Evolutionary conservation across 805 yeast species (phyloP).

Genomic region (Candida ascalaphidarum): DNA sequence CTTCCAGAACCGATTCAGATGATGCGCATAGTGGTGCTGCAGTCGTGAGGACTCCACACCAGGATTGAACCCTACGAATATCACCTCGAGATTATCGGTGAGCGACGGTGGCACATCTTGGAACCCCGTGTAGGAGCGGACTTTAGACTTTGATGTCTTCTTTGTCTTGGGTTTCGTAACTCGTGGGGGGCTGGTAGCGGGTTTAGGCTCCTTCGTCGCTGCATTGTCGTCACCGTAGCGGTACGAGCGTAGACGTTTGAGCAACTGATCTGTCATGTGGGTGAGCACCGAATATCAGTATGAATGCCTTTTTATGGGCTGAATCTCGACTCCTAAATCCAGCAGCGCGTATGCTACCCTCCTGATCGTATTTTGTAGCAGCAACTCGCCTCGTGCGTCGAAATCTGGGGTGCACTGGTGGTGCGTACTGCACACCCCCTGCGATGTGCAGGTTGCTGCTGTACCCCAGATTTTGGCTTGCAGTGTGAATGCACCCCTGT

Average conservation of each 20-base stretch:
- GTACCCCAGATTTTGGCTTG: no score
- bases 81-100: conserved; percentile 17
- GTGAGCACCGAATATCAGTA: no score
- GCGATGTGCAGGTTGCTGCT: no score
- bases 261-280: conserved; percentile 5
- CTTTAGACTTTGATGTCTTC: not conserved
- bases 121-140: conserved; percentile 3
- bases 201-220: conserved; percentile 1
- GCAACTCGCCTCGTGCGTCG: no score
- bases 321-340: no score
- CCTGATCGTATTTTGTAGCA: no score
- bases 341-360: no score
- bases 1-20: conserved; percentile 61
- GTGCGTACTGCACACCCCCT: no score
- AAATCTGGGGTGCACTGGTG: no score
- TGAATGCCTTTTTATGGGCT: no score
- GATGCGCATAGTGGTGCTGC: conserved; percentile 72
- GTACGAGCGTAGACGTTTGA: conserved; percentile 9
- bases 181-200: not conserved
- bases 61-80: conserved; percentile 70
- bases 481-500: no score
- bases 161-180: not conserved
- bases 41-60: conserved; percentile 50
- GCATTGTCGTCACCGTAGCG: conserved; percentile 1
- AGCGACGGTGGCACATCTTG: conserved; percentile 27